Percentiles rank a stretch among this genome's conserved stretches.
Conservation (phyloP, 345 rosid species). For the Kandelia obovata region DNA sequence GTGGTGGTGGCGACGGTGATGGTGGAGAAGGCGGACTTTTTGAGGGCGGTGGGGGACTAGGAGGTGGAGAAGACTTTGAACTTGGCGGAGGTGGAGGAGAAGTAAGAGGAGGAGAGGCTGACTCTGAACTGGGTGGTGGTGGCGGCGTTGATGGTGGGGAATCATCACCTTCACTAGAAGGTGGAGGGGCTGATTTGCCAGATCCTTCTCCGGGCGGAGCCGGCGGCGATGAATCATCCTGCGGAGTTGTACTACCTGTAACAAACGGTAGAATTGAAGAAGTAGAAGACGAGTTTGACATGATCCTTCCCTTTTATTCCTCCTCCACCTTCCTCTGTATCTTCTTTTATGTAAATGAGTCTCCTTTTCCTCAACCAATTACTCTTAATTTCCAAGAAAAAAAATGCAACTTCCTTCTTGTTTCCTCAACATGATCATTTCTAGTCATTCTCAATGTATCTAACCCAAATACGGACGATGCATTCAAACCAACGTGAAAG, state of each 20-base stretch:
- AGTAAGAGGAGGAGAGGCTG: not conserved
- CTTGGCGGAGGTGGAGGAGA: not conserved
- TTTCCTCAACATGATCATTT: not conserved
- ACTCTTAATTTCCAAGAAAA: not conserved
- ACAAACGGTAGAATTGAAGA: no score
- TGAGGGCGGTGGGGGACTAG: conserved; percentile 2
- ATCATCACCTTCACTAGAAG: not conserved
- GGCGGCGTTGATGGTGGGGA: conserved; percentile 23
- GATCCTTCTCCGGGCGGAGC: not conserved
- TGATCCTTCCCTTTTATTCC: conserved; percentile 11
- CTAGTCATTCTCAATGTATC: no score
- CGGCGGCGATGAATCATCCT: not conserved
- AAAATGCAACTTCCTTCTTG: not conserved
- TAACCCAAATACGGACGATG: no score
- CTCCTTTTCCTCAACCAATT: not conserved
- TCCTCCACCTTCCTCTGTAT: not conserved
- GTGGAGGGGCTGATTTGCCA: conserved; percentile 6
- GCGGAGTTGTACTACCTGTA: no score
- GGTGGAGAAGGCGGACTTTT: not conserved
- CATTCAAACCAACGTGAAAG: not conserved
- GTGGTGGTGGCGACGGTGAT: conserved; percentile 3
- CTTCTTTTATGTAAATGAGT: not conserved
- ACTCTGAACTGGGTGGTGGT: conserved; percentile 4
- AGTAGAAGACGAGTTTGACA: conserved; percentile 37
- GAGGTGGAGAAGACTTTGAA: conserved; percentile 12